phyloP scores from a whole-genome alignment of 164 flowering plant species.

The Chimonanthus salicifolius region DNA sequence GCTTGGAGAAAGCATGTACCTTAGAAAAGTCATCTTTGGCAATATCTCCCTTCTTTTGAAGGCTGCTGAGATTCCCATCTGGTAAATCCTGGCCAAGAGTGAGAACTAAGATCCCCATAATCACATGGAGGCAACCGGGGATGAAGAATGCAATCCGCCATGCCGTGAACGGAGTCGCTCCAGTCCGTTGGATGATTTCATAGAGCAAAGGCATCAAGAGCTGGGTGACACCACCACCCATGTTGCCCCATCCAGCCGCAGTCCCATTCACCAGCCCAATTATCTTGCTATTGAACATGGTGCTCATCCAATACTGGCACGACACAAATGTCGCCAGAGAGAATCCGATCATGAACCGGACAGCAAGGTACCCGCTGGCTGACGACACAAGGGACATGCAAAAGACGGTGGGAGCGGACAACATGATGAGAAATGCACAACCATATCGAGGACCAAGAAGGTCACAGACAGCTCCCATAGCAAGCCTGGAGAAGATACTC shows the following conservation, averaged over 20 bases:
- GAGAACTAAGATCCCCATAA: conserved; percentile 56
- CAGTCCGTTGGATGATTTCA: conserved; percentile 33
- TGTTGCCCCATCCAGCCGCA: conserved; percentile 81
- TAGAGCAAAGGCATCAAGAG: conserved; percentile 64
- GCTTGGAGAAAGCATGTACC: conserved; percentile 20
- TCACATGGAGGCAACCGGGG: conserved; percentile 55
- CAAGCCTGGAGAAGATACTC: conserved; percentile 64
- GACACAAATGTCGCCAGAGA: conserved; percentile 83
- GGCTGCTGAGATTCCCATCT: conserved; percentile 55
- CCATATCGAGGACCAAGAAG: conserved; percentile 66
- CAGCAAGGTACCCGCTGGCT: conserved; percentile 34
- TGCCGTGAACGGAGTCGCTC: conserved; percentile 64
- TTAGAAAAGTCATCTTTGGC: conserved; percentile 60
- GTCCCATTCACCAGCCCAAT: conserved; percentile 70
- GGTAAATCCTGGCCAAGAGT: conserved; percentile 75
- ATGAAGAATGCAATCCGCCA: conserved; percentile 89
- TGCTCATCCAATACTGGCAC: conserved; percentile 79
- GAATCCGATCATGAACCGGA: conserved; percentile 66
- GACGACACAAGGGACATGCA: conserved; percentile 49
- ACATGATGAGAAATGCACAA: conserved; percentile 54
- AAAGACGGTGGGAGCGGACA: conserved; percentile 64
- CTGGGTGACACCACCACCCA: conserved; percentile 88
- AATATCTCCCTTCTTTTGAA: conserved; percentile 59
- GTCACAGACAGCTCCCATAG: conserved; percentile 80
- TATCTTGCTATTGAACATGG: conserved; percentile 63